Percentiles rank a stretch among this genome's conserved stretches.
Conservation (phyloP, 148 eudicot genomes). For the Cornus florida region DNA sequence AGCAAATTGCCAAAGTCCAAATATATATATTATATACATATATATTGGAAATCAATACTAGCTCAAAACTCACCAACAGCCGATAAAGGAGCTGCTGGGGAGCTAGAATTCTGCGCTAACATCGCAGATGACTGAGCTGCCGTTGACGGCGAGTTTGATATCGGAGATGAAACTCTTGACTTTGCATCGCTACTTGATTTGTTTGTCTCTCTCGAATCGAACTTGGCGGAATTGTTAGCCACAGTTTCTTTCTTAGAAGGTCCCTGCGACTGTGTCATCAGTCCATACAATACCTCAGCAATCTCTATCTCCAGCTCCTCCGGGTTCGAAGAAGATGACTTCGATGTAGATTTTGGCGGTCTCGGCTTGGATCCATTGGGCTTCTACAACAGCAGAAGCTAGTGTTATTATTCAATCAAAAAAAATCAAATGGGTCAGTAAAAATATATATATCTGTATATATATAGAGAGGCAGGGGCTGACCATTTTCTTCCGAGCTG, state of each 20-base stretch:
- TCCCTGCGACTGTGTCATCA: constrained; percentile 78
- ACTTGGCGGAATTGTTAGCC: constrained; percentile 37
- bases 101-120: constrained; percentile 36
- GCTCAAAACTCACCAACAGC: constrained; percentile 52
- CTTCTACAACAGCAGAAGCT: constrained; percentile 53
- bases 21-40: neutral
- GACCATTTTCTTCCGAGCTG: constrained; percentile 74
- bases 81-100: constrained; percentile 36
- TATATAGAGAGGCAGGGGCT: constrained; percentile 18
- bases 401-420: constrained; percentile 6
- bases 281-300: constrained; percentile 83
- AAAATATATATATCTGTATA: neutral
- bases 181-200: constrained; percentile 53
- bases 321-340: constrained; percentile 62
- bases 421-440: neutral
- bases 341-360: constrained; percentile 65
- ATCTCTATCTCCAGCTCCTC: constrained; percentile 96
- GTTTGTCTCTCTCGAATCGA: constrained; percentile 37
- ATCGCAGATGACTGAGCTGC: constrained; percentile 18
- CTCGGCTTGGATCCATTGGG: constrained; percentile 54
- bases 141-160: constrained; percentile 35
- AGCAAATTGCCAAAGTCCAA: neutral
- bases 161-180: constrained; percentile 64
- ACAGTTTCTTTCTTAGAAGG: constrained; percentile 52
- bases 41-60: neutral